These are phyloP conservation scores for Pestalotiopsis fici DNA, from an alignment of 2,329 filamentous ascomycete species.

Conservation along the genomic window DNA sequence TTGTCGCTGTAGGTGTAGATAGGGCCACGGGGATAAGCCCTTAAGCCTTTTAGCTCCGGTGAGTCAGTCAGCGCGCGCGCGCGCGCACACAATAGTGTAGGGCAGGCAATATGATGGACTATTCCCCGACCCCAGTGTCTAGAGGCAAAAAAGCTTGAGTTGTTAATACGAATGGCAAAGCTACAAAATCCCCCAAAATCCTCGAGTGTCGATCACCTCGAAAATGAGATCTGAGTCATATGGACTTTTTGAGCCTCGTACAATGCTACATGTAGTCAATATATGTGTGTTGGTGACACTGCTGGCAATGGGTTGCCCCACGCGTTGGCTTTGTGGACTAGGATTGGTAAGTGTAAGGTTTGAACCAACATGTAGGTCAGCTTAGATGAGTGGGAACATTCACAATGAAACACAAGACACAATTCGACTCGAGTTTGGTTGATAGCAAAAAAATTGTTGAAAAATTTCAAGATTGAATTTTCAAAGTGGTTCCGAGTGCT, in stretches of 20 bases:
- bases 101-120: background rate
- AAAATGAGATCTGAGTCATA: background rate
- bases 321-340: too few species aligned
- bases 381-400: background rate
- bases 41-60: background rate
- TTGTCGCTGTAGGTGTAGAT: background rate
- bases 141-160: background rate
- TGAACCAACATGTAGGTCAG: too few species aligned
- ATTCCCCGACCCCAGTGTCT: background rate
- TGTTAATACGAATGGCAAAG: background rate
- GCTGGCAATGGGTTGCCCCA: background rate
- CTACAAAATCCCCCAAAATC: background rate
- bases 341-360: too few species aligned
- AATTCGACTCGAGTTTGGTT: background rate
- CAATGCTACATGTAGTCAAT: background rate
- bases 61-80: background rate
- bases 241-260: background rate
- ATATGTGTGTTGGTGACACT: background rate
- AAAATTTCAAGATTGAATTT: background rate
- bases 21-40: background rate
- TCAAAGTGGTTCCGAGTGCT: background rate
- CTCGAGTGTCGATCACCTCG: background rate
- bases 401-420: background rate
- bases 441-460: background rate
- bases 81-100: background rate